Conservation (phyloP, 805 yeast genomes). For the Cyberlindnera veronae region DNA sequence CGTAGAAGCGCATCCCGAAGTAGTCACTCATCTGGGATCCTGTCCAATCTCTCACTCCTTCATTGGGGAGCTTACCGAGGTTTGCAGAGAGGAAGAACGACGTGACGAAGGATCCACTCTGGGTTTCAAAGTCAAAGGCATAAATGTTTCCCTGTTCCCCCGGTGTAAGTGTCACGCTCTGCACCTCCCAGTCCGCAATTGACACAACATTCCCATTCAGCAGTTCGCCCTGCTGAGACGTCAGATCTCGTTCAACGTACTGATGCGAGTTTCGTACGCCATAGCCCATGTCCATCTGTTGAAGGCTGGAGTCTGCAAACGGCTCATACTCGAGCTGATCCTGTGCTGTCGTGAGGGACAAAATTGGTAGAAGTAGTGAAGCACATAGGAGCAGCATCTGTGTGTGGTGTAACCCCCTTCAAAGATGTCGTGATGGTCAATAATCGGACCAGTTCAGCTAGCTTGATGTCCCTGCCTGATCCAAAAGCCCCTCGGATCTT, state of each 20-base stretch:
- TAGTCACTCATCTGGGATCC: constrained; percentile 3
- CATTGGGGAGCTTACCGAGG: constrained; percentile 11
- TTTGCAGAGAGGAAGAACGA: constrained; percentile 14
- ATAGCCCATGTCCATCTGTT: not conserved
- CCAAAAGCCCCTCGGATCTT: too few relatives aligned
- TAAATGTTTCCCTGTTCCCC: constrained; percentile 13
- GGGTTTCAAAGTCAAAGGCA: constrained; percentile 18
- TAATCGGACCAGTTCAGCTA: too few relatives aligned
- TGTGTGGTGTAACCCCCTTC: too few relatives aligned
- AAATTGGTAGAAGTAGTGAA: too few relatives aligned
- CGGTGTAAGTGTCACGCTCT: constrained; percentile 15
- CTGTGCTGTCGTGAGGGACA: not conserved
- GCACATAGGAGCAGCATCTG: too few relatives aligned
- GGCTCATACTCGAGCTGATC: not conserved
- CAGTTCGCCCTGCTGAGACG: not conserved
- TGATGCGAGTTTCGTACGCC: not conserved
- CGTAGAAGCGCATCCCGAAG: constrained; percentile 14
- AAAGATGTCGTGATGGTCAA: too few relatives aligned
- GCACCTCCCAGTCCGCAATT: constrained; percentile 17
- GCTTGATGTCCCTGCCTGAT: too few relatives aligned
- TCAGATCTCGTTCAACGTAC: not conserved
- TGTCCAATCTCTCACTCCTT: not conserved
- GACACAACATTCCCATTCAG: not conserved
- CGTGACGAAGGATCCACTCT: constrained; percentile 2
- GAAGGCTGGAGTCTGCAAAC: not conserved